A percentile compares a stretch with the other conserved stretches of the same genome.
Conservation (phyloP, 1,284 basidiomycete genomes). For the Ustilago lituana region DNA sequence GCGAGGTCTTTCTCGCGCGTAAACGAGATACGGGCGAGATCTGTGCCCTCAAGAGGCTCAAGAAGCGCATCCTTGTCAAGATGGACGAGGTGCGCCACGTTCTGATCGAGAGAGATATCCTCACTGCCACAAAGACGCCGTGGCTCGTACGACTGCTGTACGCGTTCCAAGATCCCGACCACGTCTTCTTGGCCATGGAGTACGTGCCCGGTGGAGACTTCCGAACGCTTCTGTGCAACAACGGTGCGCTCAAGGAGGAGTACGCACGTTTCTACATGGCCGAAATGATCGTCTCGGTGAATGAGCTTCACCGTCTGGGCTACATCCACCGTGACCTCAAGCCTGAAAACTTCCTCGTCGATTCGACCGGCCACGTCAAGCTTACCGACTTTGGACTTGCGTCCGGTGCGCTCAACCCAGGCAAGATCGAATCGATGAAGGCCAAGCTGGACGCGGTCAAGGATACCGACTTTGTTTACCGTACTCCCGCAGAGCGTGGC, state of each 20-base stretch:
- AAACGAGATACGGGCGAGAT: constrained; percentile 66
- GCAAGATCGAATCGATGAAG: constrained; percentile 91
- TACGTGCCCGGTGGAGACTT: constrained; percentile 67
- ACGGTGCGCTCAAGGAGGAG: constrained; percentile 69
- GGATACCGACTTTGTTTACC: constrained; percentile 87
- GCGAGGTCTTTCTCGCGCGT: constrained; percentile 66
- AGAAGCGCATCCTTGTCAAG: constrained; percentile 65
- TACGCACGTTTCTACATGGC: constrained; percentile 66
- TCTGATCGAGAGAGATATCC: constrained; percentile 65
- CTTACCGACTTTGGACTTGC: constrained; percentile 98
- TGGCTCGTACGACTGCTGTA: constrained; percentile 66
- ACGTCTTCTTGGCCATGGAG: constrained; percentile 71
- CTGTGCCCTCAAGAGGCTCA: constrained; percentile 65
- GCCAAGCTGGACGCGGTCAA: constrained; percentile 97
- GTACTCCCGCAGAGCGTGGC: constrained; percentile 92
- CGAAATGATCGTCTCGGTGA: constrained; percentile 67
- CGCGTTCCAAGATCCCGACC: constrained; percentile 65
- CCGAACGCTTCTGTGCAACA: constrained; percentile 66
- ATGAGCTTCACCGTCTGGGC: constrained; percentile 63
- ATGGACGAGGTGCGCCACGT: constrained; percentile 68
- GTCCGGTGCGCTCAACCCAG: constrained; percentile 93
- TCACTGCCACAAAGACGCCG: constrained; percentile 65
- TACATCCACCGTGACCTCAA: constrained; percentile 88
- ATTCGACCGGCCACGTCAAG: constrained; percentile 94
- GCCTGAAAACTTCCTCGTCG: constrained; percentile 98